Evolutionary conservation across 208 protist species (phyloP).

Genomic region (Phytomonas francai): DNA sequence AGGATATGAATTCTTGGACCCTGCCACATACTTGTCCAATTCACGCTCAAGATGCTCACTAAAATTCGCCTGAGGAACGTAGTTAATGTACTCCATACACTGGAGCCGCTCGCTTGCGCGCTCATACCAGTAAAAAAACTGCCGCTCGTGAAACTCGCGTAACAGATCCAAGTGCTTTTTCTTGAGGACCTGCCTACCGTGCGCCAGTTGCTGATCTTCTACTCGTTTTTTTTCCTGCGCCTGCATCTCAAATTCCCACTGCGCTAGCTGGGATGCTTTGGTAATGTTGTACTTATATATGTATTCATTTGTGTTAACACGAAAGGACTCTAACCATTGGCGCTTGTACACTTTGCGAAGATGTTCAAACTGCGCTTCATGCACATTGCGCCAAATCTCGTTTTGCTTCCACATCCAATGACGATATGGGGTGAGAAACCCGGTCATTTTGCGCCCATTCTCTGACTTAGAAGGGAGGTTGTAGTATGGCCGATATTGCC

Average conservation of each 20-base stretch:
- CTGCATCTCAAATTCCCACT: slow-evolving; percentile 90
- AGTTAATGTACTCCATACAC: slow-evolving; percentile 84
- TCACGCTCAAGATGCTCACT: slow-evolving; percentile 82
- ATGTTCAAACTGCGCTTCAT: slow-evolving; percentile 91
- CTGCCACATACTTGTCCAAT: slow-evolving; percentile 83
- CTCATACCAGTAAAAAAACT: slow-evolving; percentile 92
- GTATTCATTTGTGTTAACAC: slow-evolving; percentile 90
- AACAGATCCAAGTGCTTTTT: slow-evolving; percentile 88
- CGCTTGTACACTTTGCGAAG: slow-evolving; percentile 87
- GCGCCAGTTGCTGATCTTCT: slow-evolving; percentile 60
- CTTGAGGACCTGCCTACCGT: slow-evolving; percentile 74
- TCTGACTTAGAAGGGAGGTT: slow-evolving; percentile 84
- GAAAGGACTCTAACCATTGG: slow-evolving; percentile 88
- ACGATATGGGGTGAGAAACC: slow-evolving; percentile 83
- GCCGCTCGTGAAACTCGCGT: slow-evolving; percentile 84
- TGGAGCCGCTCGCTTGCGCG: slow-evolving; percentile 86
- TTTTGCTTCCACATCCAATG: slow-evolving; percentile 93
- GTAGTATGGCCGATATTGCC: slow-evolving; percentile 78
- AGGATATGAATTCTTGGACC: slow-evolving; percentile 60
- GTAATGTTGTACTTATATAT: slow-evolving; percentile 92
- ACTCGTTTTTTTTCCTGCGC: slow-evolving; percentile 77
- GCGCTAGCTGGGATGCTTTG: slow-evolving; percentile 79
- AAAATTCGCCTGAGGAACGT: slow-evolving; percentile 61
- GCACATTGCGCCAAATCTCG: slow-evolving; percentile 88
- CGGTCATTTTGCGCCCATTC: slow-evolving; percentile 82